A percentile compares a stretch with the other conserved stretches of the same genome.
These are phyloP conservation scores for Dalbergia oliveri DNA, from an alignment of 306 rosid genomes.

Conservation along the genomic window DNA sequence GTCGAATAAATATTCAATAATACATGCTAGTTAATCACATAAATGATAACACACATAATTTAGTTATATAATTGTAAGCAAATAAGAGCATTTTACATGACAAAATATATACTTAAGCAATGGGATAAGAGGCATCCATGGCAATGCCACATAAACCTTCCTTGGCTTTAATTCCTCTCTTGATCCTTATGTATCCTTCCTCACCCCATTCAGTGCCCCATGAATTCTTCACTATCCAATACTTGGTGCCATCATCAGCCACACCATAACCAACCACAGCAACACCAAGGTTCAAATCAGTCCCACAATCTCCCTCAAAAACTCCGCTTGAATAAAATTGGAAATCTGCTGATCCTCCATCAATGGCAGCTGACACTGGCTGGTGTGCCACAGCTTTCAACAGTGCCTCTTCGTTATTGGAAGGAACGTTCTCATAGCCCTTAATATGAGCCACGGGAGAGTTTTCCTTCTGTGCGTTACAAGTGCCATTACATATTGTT, in stretches of 20 bases:
- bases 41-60: too few relatives aligned
- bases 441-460: background rate
- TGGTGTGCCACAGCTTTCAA: constrained; percentile 42
- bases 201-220: constrained; percentile 48
- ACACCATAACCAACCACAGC: constrained; percentile 36
- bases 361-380: constrained; percentile 37
- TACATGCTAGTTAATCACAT: too few relatives aligned
- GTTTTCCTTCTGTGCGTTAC: background rate
- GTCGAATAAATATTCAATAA: too few relatives aligned
- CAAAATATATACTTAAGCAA: background rate
- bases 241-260: constrained; percentile 28
- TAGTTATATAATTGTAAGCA: too few relatives aligned
- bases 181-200: constrained; percentile 38
- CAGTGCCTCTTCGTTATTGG: constrained; percentile 21
- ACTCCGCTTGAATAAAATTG: constrained; percentile 41
- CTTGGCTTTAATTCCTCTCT: constrained; percentile 11
- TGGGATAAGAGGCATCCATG: constrained; percentile 37
- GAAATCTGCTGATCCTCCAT: background rate
- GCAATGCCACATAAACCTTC: constrained; percentile 50
- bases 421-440: constrained; percentile 41
- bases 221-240: constrained; percentile 48
- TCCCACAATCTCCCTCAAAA: constrained; percentile 21
- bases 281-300: constrained; percentile 19
- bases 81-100: too few relatives aligned
- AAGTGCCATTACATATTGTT: background rate